Evolutionary conservation across 305 asterid genomes (phyloP).

Genomic region (Fraxinus latifolia): DNA sequence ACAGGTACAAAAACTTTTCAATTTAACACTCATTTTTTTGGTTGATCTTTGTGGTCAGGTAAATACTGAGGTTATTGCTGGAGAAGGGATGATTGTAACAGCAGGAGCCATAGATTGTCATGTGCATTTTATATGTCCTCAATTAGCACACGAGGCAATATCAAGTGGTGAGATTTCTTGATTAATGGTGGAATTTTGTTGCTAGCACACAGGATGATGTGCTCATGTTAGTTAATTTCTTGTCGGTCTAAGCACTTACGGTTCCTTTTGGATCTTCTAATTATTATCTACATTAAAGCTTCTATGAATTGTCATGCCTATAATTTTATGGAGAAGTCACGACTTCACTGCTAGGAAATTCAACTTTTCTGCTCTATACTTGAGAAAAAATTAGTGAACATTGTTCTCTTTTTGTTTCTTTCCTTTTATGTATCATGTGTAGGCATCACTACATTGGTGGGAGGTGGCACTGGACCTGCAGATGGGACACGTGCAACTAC

Average conservation of each 20-base stretch:
- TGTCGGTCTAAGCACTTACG: background rate
- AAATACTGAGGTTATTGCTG: slow-evolving; percentile 86
- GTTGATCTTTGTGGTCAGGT: slow-evolving; percentile 46
- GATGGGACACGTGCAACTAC: slow-evolving; percentile 94
- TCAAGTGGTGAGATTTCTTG: slow-evolving; percentile 72
- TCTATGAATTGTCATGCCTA: background rate
- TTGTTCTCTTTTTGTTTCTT: background rate
- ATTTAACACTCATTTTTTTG: slow-evolving; percentile 14
- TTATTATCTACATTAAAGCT: background rate
- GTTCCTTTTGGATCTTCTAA: background rate
- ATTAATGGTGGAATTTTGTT: slow-evolving; percentile 2
- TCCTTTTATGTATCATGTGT: background rate
- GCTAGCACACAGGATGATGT: background rate
- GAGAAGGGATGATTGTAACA: slow-evolving; percentile 90
- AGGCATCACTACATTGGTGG: slow-evolving; percentile 87
- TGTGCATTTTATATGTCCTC: slow-evolving; percentile 97
- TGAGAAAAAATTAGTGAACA: background rate
- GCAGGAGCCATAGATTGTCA: slow-evolving; percentile 98
- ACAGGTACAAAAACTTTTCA: slow-evolving; percentile 5
- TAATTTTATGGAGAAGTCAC: background rate
- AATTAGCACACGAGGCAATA: slow-evolving; percentile 79
- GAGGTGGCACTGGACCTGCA: slow-evolving; percentile 98
- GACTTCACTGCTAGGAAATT: background rate
- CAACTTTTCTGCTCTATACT: background rate
- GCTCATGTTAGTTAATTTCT: background rate